Evolutionary conservation across 2,329 filamentous ascomycete genomes (phyloP).

Genomic region (Pyricularia sp.): DNA sequence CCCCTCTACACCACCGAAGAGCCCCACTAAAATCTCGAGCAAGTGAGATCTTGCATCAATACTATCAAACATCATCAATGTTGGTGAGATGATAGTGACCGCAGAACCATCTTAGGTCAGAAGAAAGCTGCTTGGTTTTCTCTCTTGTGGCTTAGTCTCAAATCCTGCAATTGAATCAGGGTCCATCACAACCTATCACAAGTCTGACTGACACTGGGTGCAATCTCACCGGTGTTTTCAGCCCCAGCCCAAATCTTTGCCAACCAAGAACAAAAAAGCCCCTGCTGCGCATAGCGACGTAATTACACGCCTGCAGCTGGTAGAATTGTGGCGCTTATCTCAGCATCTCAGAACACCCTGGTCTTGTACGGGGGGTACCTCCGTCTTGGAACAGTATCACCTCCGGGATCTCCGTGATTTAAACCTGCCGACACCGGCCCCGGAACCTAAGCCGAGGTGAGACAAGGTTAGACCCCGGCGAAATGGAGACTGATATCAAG

Average conservation of each 20-base stretch:
- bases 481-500: conserved; percentile 81
- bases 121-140: background rate
- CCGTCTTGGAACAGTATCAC: background rate
- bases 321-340: background rate
- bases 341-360: background rate
- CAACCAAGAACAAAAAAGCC: background rate
- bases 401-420: background rate
- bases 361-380: background rate
- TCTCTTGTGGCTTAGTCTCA: background rate
- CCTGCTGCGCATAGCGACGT: background rate
- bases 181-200: background rate
- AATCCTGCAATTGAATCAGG: background rate
- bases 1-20: background rate
- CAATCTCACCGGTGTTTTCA: background rate
- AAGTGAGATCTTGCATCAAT: background rate
- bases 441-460: background rate
- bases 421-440: background rate
- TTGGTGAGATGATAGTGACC: background rate
- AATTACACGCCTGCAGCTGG: background rate
- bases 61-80: background rate
- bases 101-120: background rate
- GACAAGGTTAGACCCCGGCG: background rate
- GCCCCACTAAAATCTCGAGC: background rate
- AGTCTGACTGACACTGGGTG: background rate
- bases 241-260: background rate